Evolutionary conservation across 2,329 filamentous ascomycete genomes (phyloP).

Genomic region (Phaeosphaeria sp.): DNA sequence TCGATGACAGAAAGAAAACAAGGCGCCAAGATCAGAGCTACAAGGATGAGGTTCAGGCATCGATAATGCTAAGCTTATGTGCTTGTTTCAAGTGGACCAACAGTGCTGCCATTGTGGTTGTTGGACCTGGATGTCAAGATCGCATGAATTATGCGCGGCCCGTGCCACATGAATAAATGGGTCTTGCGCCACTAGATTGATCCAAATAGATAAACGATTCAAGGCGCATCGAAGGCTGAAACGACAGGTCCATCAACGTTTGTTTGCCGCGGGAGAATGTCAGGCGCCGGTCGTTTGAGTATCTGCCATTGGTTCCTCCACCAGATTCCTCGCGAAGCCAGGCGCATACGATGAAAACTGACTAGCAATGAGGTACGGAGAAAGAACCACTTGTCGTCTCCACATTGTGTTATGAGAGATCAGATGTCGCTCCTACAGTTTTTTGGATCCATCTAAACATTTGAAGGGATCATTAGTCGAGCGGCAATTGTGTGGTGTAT

Average conservation of each 20-base stretch:
- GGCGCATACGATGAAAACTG: too few relatives aligned
- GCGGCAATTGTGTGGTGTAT: too few relatives aligned
- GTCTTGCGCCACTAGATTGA: neutral
- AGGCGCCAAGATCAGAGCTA: neutral
- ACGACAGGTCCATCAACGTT: neutral
- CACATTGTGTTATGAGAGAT: too few relatives aligned
- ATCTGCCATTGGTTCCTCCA: neutral
- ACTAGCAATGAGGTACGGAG: too few relatives aligned
- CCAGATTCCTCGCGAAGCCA: too few relatives aligned
- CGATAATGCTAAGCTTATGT: conserved; percentile 4
- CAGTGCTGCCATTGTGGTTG: conserved; percentile 1
- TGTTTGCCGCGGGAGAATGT: neutral
- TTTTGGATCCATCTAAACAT: too few relatives aligned
- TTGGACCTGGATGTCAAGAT: conserved; percentile 4
- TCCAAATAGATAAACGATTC: conserved; percentile 8
- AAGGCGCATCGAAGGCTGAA: conserved; percentile 1
- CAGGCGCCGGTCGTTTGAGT: neutral
- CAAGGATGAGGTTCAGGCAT: neutral
- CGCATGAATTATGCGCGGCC: conserved; percentile 11
- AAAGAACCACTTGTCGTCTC: too few relatives aligned
- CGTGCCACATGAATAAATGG: conserved; percentile 1
- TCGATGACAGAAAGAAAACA: neutral
- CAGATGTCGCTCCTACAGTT: too few relatives aligned
- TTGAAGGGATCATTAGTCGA: too few relatives aligned
- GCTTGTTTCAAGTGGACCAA: conserved; percentile 1